phyloP scores from a whole-genome alignment of 257 asterid species.

The Scutellaria minor region DNA sequence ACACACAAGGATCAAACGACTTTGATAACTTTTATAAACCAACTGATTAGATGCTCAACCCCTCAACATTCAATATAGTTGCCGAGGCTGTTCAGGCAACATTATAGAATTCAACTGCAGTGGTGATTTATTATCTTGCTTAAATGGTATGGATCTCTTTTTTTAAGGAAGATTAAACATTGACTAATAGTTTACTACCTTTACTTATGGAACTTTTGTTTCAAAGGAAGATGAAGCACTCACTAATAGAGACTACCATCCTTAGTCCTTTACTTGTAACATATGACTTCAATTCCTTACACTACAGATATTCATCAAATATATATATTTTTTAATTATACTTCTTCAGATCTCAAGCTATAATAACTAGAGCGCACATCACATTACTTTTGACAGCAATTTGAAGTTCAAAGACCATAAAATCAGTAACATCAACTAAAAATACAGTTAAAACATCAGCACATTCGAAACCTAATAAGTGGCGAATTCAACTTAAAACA shows the following conservation, averaged over 20 bases:
- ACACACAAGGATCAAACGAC: background rate
- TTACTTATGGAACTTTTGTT: too few species aligned
- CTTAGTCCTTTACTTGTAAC: background rate
- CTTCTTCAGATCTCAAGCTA: slow-evolving; percentile 6
- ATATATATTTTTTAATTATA: background rate
- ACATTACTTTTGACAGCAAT: background rate
- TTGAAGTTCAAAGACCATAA: background rate
- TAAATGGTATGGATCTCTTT: background rate
- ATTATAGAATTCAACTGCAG: background rate
- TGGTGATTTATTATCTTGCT: background rate
- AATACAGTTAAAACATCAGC: too few species aligned
- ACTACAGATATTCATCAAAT: background rate
- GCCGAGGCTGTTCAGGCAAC: background rate
- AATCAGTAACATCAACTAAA: background rate
- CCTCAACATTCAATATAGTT: background rate
- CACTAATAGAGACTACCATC: background rate
- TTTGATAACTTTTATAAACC: background rate
- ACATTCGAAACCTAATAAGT: slow-evolving; percentile 1
- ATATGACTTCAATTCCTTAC: background rate
- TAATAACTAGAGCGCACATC: background rate
- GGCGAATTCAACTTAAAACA: background rate
- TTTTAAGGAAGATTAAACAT: background rate
- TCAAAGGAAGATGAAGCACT: background rate
- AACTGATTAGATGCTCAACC: background rate
- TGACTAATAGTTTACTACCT: background rate